Conservation (phyloP, 2,329 filamentous ascomycete genomes). For the Aureobasidium subglaciale region DNA sequence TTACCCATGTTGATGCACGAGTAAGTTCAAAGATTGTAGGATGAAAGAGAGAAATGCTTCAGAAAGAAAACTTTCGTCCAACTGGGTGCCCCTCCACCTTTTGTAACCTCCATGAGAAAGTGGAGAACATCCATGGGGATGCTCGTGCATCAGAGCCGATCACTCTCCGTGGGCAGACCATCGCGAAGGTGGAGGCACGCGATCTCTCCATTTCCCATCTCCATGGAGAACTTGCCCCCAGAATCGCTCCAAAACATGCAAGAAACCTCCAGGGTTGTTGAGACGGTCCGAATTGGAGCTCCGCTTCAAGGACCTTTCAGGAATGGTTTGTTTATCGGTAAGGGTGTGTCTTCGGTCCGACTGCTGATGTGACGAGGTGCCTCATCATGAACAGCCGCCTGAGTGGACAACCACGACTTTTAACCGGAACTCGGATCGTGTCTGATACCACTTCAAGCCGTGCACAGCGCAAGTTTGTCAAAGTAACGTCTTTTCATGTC, state of each 20-base stretch:
- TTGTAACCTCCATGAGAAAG: conserved; percentile 7
- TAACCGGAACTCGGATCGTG: not conserved
- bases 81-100: not conserved
- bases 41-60: not conserved
- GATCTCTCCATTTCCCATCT: conserved; percentile 8
- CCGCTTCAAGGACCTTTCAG: conserved; percentile 3
- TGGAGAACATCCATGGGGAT: conserved; percentile 12
- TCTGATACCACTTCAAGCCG: conserved; percentile 4
- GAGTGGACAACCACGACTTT: conserved; percentile 6
- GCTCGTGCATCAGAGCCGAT: conserved; percentile 6
- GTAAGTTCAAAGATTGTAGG: not conserved
- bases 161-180: conserved; percentile 10
- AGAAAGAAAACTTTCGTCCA: not conserved
- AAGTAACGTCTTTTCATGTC: conserved; percentile 2
- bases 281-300: conserved; percentile 10
- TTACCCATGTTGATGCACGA: conserved; percentile 14
- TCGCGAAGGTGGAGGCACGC: conserved; percentile 1
- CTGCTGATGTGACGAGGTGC: not conserved
- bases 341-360: conserved; percentile 10
- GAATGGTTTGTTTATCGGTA: not conserved
- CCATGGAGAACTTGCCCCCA: conserved; percentile 8
- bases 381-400: not conserved
- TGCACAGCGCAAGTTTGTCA: conserved; percentile 9
- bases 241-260: not conserved
- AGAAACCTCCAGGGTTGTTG: not conserved